Conservation (phyloP, 2,329 filamentous ascomycete species). For the Pleochaeta shiraiana region DNA sequence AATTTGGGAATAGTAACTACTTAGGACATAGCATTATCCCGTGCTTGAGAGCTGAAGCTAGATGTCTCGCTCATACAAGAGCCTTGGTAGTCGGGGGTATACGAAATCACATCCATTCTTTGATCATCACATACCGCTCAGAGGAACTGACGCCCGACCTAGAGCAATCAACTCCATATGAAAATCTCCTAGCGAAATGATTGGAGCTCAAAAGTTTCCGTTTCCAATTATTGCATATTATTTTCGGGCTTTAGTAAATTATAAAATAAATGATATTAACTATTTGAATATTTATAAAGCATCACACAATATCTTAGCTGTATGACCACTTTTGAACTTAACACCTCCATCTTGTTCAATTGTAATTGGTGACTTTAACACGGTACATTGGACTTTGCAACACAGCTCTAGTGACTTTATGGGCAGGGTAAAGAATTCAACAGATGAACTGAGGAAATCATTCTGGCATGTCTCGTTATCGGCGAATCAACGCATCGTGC, state of each 20-base stretch:
- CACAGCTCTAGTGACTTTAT: neutral
- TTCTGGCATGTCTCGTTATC: neutral
- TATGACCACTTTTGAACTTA: too few relatives aligned
- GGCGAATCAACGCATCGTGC: neutral
- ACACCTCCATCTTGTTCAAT: too few relatives aligned
- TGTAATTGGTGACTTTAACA: neutral
- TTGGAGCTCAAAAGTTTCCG: too few relatives aligned
- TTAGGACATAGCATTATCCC: neutral
- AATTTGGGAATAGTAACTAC: neutral
- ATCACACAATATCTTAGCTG: too few relatives aligned
- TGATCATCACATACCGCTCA: neutral
- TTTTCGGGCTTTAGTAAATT: too few relatives aligned
- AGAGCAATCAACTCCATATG: too few relatives aligned
- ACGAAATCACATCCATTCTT: neutral
- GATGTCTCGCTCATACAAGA: neutral
- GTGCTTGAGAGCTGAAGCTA: neutral
- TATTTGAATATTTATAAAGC: too few relatives aligned
- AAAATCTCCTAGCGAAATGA: too few relatives aligned
- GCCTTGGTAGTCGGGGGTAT: neutral
- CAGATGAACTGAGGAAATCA: neutral
- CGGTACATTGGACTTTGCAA: neutral
- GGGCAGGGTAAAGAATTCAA: neutral
- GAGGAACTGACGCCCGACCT: too few relatives aligned
- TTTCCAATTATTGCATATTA: too few relatives aligned
- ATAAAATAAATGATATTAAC: too few relatives aligned